These are phyloP conservation scores for Exutisphaerella laricina DNA, from an alignment of 2,329 filamentous ascomycete species.

Conservation along the genomic window DNA sequence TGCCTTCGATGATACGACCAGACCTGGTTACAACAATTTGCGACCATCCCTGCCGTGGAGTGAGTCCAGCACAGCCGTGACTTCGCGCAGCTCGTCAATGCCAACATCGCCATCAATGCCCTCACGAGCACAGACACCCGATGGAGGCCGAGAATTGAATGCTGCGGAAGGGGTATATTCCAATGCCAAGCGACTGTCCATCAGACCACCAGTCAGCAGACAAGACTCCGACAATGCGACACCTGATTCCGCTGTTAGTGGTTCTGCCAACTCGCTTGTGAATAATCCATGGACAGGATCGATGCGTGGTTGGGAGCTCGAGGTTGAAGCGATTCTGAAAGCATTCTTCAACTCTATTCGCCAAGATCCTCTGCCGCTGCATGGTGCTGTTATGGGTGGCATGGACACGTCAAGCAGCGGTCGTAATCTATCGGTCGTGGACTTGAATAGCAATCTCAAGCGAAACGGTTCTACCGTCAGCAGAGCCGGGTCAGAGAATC, in stretches of 20 bases:
- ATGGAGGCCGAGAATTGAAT: background rate
- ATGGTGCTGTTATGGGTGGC: constrained; percentile 57
- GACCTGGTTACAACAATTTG: constrained; percentile 16
- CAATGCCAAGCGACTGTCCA: constrained; percentile 37
- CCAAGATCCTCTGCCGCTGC: constrained; percentile 77
- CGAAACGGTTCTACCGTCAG: constrained; percentile 86
- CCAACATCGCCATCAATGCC: constrained; percentile 2
- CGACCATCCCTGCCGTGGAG: constrained; percentile 31
- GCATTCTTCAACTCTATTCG: constrained; percentile 88
- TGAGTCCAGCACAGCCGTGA: constrained; percentile 22
- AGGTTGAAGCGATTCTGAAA: constrained; percentile 86
- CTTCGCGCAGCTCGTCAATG: constrained; percentile 3
- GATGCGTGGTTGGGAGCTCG: constrained; percentile 75
- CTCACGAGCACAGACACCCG: constrained; percentile 2
- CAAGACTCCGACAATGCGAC: constrained; percentile 31
- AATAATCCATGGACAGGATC: constrained; percentile 69
- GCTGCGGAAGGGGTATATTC: constrained; percentile 4
- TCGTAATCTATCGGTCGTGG: constrained; percentile 59
- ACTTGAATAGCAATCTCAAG: constrained; percentile 49
- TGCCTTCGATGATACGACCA: constrained; percentile 49
- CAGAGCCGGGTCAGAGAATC: constrained; percentile 82
- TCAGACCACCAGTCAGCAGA: constrained; percentile 36
- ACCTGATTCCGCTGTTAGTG: constrained; percentile 37
- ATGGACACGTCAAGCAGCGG: constrained; percentile 12
- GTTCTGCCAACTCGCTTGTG: constrained; percentile 70